Conservation (phyloP, 768 basidiomycete genomes). For the Hemileccinum impolitum region DNA sequence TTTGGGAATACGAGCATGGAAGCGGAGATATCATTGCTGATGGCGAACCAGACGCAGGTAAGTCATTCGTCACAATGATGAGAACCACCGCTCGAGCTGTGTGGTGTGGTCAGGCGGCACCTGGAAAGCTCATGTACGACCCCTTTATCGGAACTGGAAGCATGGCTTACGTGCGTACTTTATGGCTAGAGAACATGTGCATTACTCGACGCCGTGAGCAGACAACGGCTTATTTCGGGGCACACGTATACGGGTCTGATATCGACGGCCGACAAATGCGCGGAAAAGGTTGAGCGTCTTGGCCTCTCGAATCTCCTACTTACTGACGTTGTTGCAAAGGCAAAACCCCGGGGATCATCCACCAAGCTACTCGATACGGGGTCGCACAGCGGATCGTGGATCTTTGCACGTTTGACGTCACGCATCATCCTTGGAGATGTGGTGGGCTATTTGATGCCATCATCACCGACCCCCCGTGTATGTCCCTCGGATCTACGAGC, state of each 20-base stretch:
- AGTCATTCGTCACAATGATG: constrained; percentile 9
- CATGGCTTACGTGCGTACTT: constrained; percentile 67
- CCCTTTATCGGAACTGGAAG: constrained; percentile 95
- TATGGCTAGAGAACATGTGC: not conserved
- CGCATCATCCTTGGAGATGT: constrained; percentile 81
- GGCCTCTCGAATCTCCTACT: not conserved
- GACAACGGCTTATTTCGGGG: constrained; percentile 88
- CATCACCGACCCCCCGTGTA: constrained; percentile 92
- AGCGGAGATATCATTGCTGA: constrained; percentile 88
- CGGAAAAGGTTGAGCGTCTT: constrained; percentile 63
- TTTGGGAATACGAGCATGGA: constrained; percentile 99
- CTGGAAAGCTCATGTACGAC: constrained; percentile 92
- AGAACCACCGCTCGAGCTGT: not conserved
- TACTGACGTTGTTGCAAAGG: constrained; percentile 21
- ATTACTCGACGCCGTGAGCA: constrained; percentile 26
- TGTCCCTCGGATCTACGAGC: constrained; percentile 25
- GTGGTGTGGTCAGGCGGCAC: constrained; percentile 56
- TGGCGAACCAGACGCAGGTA: constrained; percentile 95
- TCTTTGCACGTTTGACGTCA: constrained; percentile 91
- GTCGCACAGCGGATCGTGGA: constrained; percentile 72
- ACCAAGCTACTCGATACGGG: constrained; percentile 84
- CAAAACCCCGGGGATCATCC: constrained; percentile 64
- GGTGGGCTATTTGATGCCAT: constrained; percentile 93
- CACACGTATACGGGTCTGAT: constrained; percentile 85
- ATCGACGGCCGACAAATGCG: constrained; percentile 98